phyloP scores from a whole-genome alignment of 2,329 filamentous ascomycete genomes.

The Cordyceps cateniannulata region DNA sequence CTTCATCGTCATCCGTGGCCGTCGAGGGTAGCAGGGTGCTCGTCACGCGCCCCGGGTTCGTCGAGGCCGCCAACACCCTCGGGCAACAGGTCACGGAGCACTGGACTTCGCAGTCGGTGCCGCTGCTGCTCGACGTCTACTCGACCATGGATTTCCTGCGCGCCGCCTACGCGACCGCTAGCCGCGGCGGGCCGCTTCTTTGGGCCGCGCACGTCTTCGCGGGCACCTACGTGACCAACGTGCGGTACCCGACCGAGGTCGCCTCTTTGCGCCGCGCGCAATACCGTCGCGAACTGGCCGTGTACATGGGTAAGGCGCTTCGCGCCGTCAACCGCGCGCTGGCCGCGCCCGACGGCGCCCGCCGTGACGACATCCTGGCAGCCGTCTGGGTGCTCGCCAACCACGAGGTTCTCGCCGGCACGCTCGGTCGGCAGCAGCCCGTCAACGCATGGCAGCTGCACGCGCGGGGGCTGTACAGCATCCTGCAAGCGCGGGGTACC shows the following conservation, averaged over 20 bases:
- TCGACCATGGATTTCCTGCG: constrained; percentile 29
- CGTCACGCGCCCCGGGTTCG: neutral
- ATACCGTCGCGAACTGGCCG: constrained; percentile 26
- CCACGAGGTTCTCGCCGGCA: constrained; percentile 36
- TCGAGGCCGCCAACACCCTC: neutral
- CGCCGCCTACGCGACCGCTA: constrained; percentile 21
- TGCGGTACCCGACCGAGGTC: constrained; percentile 26
- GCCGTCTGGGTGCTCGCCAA: constrained; percentile 35
- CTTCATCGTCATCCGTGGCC: neutral
- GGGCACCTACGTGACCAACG: constrained; percentile 32
- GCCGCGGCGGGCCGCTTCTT: constrained; percentile 29
- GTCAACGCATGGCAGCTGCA: constrained; percentile 33
- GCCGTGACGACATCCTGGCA: constrained; percentile 30
- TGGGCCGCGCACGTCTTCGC: constrained; percentile 35
- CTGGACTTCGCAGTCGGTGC: constrained; percentile 33
- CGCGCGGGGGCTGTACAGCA: constrained; percentile 28
- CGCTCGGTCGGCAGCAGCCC: constrained; percentile 21
- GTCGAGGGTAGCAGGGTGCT: neutral
- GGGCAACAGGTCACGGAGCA: constrained; percentile 24
- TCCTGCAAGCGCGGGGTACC: constrained; percentile 29
- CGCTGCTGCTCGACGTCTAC: constrained; percentile 33
- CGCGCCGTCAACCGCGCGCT: constrained; percentile 33
- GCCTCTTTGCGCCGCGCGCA: constrained; percentile 20
- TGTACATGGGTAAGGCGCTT: constrained; percentile 31
- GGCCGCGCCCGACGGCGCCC: constrained; percentile 21